A percentile compares a stretch with the other conserved stretches of the same genome.
phyloP scores from a whole-genome alignment of 2,329 filamentous ascomycete genomes.

The Neopestalotiopsis clavispora region DNA sequence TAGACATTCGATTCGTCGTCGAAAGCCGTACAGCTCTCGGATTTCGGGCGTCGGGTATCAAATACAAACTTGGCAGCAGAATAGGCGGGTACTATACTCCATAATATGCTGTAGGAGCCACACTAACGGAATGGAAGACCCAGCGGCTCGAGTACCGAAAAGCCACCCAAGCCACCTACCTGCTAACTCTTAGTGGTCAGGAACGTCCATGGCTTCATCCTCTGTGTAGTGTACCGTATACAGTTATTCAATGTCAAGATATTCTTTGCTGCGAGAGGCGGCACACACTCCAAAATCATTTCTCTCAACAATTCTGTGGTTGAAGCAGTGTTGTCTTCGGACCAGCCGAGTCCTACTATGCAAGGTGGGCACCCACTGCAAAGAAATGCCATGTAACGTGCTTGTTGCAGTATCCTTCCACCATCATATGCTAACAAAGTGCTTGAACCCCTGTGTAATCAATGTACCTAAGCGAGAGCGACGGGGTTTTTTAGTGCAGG shows the following conservation, averaged over 20 bases:
- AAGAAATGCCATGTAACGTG: neutral
- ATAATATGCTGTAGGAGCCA: neutral
- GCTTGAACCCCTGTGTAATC: neutral
- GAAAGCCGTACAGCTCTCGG: neutral
- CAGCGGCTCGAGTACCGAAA: neutral
- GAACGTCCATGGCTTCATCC: neutral
- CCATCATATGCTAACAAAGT: neutral
- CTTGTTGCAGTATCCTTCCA: neutral
- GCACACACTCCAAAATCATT: neutral
- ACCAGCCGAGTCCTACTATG: neutral
- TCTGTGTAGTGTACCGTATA: neutral
- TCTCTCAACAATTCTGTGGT: no score
- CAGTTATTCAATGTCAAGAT: no score
- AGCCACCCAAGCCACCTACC: neutral
- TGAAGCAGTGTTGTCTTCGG: no score
- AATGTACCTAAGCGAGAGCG: neutral
- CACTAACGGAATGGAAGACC: neutral
- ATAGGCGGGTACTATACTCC: constrained; percentile 1
- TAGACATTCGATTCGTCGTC: neutral
- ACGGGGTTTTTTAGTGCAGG: neutral
- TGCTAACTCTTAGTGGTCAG: neutral
- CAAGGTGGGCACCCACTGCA: neutral
- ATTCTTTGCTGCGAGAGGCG: neutral
- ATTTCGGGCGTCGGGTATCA: neutral
- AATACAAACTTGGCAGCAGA: neutral